Percentiles rank a stretch among this genome's conserved stretches.
Evolutionary conservation across 208 protist species (phyloP).

Genomic region (Entamoeba nuttalli): DNA sequence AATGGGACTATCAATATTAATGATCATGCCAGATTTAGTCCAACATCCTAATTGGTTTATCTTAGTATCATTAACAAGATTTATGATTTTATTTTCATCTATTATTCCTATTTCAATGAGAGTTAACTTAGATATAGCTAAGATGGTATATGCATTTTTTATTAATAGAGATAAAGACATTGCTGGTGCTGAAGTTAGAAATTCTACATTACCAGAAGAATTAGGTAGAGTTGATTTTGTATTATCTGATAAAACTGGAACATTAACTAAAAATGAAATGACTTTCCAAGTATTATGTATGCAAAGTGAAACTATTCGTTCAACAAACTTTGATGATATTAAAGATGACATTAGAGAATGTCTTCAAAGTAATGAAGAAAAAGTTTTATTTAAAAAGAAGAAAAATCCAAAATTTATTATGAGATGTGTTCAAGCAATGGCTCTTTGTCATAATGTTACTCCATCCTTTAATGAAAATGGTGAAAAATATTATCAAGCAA

Average conservation of each 20-base stretch:
- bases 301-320: background rate
- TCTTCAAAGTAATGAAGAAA: too few species aligned
- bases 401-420: too few species aligned
- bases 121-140: conserved; percentile 89
- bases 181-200: conserved; percentile 59
- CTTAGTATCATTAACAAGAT: conserved; percentile 43
- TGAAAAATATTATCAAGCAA: conserved; percentile 36
- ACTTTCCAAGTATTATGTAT: conserved; percentile 45
- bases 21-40: conserved; percentile 17
- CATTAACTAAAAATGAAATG: conserved; percentile 87
- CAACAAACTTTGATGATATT: background rate
- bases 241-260: conserved; percentile 93
- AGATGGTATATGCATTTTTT: conserved; percentile 74
- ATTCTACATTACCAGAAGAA: conserved; percentile 83
- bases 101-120: conserved; percentile 86
- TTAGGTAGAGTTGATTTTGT: conserved; percentile 84
- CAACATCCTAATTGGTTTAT: conserved; percentile 25
- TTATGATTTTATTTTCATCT: conserved; percentile 82
- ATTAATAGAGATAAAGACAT: conserved; percentile 61
- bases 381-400: too few species aligned
- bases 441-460: conserved; percentile 76
- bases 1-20: conserved; percentile 35
- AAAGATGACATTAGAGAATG: too few species aligned
- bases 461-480: conserved; percentile 52
- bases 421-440: conserved; percentile 23